Evolutionary conservation across 2,329 filamentous ascomycete species (phyloP).

Genomic region (Geosmithia morbida): DNA sequence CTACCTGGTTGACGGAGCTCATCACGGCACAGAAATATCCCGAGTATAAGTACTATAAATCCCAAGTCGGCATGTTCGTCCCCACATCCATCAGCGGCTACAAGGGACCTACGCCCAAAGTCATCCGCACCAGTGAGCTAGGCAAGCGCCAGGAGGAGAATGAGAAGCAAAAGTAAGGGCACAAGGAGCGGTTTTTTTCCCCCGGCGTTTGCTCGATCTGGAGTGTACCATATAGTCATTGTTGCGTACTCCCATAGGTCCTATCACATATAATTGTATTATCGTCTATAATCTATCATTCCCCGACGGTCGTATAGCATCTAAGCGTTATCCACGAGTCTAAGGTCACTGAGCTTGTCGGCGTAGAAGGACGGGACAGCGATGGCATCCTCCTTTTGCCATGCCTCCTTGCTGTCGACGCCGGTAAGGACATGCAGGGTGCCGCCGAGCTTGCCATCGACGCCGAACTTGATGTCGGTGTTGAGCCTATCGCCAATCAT

Average conservation of each 20-base stretch:
- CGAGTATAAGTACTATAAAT: conserved; percentile 76
- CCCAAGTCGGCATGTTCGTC: conserved; percentile 69
- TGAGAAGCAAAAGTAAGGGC: conserved; percentile 14
- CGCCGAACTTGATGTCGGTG: conserved; percentile 91
- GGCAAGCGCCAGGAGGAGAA: conserved; percentile 17
- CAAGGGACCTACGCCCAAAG: conserved; percentile 24
- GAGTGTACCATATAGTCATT: conserved; percentile 2
- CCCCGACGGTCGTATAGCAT: conserved; percentile 4
- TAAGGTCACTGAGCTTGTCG: conserved; percentile 68
- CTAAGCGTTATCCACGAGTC: background rate
- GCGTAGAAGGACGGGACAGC: conserved; percentile 73
- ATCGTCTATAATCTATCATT: conserved; percentile 4
- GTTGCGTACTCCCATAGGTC: too few relatives aligned
- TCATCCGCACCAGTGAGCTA: conserved; percentile 31
- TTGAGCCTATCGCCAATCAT: conserved; percentile 93
- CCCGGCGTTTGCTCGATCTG: background rate
- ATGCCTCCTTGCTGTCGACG: conserved; percentile 73
- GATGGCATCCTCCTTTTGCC: conserved; percentile 52
- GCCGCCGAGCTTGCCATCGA: conserved; percentile 80
- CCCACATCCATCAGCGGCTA: conserved; percentile 40
- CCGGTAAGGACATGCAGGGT: conserved; percentile 86
- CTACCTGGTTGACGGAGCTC: conserved; percentile 73
- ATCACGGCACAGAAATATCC: conserved; percentile 74
- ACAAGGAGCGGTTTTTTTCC: background rate
- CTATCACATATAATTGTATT: background rate